Base-by-base conservation (phyloP, 495 filamentous ascomycete species). In the Penicillium manginii region DNA sequence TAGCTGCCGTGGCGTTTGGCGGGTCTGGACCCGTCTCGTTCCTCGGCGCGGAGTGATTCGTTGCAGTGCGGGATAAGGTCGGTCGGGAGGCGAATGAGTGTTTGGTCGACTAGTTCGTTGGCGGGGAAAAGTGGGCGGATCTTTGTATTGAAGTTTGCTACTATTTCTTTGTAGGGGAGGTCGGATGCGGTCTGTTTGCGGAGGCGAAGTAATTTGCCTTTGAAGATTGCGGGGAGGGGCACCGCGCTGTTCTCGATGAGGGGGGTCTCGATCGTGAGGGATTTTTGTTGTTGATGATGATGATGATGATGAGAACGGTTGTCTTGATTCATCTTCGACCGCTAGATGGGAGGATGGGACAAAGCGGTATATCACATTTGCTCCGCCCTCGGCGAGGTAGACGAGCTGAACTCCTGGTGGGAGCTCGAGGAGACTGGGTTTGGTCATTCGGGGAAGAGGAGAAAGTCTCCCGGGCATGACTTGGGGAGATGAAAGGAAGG, bases 291-390 rank as follows among this genome's bases (percentile, higher is more conserved):
- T 7, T 58, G 23, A 22, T 29, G 18, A 15, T 45, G 50, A 17
- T 33, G 55, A 33, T 12, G 33, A 14, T 52, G 50, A 18, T 26
- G 55, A 33, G 15, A 50, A 33, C 5, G 57, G 23, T 31, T 29
- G n/a, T n/a, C 39, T 23, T 3, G 42, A 48, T 8, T 52, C n/a
- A 15, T 63, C 55, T 22, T 61, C 64, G 21, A 57, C 49, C 31
- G 47, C 32, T n/a, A 35, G 35, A 17, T 65, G 18, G 4, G 63
- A 56, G 19, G 54, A 33, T 37, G 70, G 65, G 18, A 71, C 65
- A 53, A 88, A 80, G 37, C 82, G 79, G 62, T 88, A 92, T 65
- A 91, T 85, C 47, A 85, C 74, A 67, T 92, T 91, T 31, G 89
- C 87, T 43, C 87, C 87, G 14, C 89, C 89, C 68, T 92, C 89